A percentile compares a stretch with the other conserved stretches of the same genome.
Evolutionary conservation across 768 basidiomycete species (phyloP).

Genomic region (Amanita muscaria): DNA sequence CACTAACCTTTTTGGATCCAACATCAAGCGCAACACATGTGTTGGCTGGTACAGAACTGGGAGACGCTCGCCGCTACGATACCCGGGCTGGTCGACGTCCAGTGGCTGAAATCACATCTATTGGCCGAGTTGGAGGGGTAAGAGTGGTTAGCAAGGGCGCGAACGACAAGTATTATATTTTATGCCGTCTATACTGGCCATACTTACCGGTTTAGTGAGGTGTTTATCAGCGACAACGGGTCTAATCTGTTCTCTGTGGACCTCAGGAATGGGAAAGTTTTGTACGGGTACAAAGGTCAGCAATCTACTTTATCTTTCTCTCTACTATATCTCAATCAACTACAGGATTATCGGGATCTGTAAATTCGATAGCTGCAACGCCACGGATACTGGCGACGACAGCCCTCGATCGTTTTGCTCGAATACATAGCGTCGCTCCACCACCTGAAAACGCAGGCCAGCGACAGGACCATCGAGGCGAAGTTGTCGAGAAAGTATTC

Average conservation of each 20-base stretch:
- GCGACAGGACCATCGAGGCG: constrained; percentile 48
- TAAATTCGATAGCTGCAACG: constrained; percentile 53
- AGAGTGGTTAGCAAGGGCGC: constrained; percentile 48
- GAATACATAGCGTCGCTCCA: constrained; percentile 55
- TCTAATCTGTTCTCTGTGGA: constrained; percentile 60
- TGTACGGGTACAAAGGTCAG: constrained; percentile 62
- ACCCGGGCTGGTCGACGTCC: constrained; percentile 61
- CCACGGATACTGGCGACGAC: constrained; percentile 49
- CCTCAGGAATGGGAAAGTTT: constrained; percentile 52
- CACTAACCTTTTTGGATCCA: constrained; percentile 48
- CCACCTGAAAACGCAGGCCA: constrained; percentile 40
- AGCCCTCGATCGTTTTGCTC: constrained; percentile 60
- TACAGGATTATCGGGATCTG: constrained; percentile 62
- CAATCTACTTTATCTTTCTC: background rate
- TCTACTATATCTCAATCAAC: constrained; percentile 1
- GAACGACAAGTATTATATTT: constrained; percentile 39
- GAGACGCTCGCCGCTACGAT: constrained; percentile 72
- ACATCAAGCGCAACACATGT: constrained; percentile 38
- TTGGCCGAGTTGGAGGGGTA: constrained; percentile 56
- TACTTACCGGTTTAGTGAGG: constrained; percentile 37
- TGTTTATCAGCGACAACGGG: constrained; percentile 60
- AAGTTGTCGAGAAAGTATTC: constrained; percentile 55
- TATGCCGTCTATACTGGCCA: background rate
- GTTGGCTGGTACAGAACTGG: constrained; percentile 64
- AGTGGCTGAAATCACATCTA: constrained; percentile 53